These are phyloP conservation scores for Diplocarpon rosae DNA, from an alignment of 2,329 filamentous ascomycete genomes.

Conservation along the genomic window DNA sequence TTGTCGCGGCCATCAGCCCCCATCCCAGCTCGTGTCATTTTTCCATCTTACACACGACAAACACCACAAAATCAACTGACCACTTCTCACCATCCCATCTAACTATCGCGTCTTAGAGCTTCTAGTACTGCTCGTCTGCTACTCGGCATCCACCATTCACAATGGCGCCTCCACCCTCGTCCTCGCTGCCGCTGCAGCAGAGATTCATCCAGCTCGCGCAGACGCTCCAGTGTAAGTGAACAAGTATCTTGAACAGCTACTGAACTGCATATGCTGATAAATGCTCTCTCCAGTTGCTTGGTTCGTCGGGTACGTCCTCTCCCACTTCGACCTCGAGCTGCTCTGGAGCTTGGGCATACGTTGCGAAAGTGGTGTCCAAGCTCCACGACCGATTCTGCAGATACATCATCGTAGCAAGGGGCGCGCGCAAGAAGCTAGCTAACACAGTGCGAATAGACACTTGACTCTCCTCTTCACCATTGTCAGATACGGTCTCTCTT, in stretches of 20 bases:
- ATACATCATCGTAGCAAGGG: background rate
- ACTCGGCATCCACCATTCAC: constrained; percentile 4
- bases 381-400: background rate
- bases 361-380: constrained; percentile 7
- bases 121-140: background rate
- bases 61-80: background rate
- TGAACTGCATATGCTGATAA: constrained; percentile 19
- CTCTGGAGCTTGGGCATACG: constrained; percentile 2
- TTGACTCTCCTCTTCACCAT: constrained; percentile 75
- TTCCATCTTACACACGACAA: constrained; percentile 5
- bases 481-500: constrained; percentile 73
- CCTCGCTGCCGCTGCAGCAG: constrained; percentile 27
- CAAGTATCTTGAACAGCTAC: constrained; percentile 3
- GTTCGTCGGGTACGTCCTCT: constrained; percentile 63
- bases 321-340: background rate
- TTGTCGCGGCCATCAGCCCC: constrained; percentile 8
- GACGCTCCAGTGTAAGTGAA: constrained; percentile 75
- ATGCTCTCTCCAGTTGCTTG: constrained; percentile 48
- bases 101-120: background rate
- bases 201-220: constrained; percentile 69
- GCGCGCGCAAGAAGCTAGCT: constrained; percentile 5
- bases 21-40: constrained; percentile 7
- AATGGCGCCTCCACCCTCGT: constrained; percentile 28
- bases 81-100: background rate
- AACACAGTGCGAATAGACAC: constrained; percentile 47